Percentiles rank a stretch among this genome's conserved stretches.
phyloP scores from a whole-genome alignment of 257 asterid genomes.

The Hygrophila difformis region DNA sequence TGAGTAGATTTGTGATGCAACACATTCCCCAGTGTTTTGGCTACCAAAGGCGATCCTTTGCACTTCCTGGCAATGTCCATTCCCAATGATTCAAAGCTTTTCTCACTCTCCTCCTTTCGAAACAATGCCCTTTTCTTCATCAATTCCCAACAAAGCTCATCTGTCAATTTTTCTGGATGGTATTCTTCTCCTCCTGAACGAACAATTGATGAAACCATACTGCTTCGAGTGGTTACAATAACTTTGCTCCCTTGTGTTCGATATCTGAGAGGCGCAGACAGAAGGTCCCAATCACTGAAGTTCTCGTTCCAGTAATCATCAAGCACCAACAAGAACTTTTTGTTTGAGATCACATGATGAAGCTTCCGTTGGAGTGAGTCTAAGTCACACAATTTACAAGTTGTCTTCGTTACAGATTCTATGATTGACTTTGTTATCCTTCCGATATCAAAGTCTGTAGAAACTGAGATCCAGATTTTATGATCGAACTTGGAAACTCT shows the following conservation, averaged over 20 bases:
- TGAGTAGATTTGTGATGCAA: too few relatives aligned
- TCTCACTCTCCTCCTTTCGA: not conserved
- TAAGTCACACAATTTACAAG: not conserved
- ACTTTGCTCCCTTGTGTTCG: conserved; percentile 12
- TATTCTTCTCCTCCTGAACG: not conserved
- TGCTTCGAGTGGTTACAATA: too few relatives aligned
- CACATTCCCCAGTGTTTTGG: conserved; percentile 12
- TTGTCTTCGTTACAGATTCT: not conserved
- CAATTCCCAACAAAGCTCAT: too few relatives aligned
- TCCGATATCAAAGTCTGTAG: too few relatives aligned
- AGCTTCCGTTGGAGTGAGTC: not conserved
- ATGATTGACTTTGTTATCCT: not conserved
- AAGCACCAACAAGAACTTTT: too few relatives aligned
- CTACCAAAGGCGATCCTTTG: too few relatives aligned
- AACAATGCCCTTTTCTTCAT: too few relatives aligned
- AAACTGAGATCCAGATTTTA: conserved; percentile 14
- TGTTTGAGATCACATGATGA: not conserved
- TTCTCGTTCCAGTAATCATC: conserved; percentile 13
- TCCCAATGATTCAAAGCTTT: conserved; percentile 7
- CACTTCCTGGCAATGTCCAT: conserved; percentile 17
- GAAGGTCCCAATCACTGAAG: conserved; percentile 1
- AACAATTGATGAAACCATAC: too few relatives aligned
- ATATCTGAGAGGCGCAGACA: too few relatives aligned
- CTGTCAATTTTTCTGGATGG: not conserved
- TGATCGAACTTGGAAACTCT: conserved; percentile 14